A percentile compares a stretch with the other conserved stretches of the same genome.
phyloP scores from a whole-genome alignment of 768 basidiomycete species.

The Gymnopilus dilepis region DNA sequence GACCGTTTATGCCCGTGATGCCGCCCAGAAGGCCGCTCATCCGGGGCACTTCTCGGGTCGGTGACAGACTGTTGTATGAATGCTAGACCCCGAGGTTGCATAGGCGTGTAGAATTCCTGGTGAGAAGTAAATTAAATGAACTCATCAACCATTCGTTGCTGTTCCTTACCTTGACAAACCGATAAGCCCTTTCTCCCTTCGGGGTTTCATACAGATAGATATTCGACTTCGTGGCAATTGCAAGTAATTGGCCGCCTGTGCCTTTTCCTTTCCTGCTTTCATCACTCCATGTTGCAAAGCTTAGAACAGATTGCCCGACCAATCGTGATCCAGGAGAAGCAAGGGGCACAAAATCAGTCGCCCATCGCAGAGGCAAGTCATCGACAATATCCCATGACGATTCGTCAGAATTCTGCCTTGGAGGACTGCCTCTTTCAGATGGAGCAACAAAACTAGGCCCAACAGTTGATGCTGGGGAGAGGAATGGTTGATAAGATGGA shows the following conservation, averaged over 20 bases:
- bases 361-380: constrained; percentile 70
- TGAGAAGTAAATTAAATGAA: neutral
- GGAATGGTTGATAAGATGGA: constrained; percentile 40
- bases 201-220: constrained; percentile 84
- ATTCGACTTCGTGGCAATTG: constrained; percentile 74
- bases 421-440: constrained; percentile 15
- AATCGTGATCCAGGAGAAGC: constrained; percentile 71
- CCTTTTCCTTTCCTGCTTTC: constrained; percentile 50
- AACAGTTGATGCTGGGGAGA: constrained; percentile 31
- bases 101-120: constrained; percentile 85
- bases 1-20: constrained; percentile 46
- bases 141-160: constrained; percentile 8
- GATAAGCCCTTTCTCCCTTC: constrained; percentile 81
- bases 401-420: constrained; percentile 43
- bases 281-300: constrained; percentile 73
- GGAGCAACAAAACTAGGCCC: constrained; percentile 15
- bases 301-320: constrained; percentile 58
- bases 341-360: constrained; percentile 86
- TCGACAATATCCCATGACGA: constrained; percentile 67
- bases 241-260: constrained; percentile 61
- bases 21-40: constrained; percentile 34
- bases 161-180: constrained; percentile 71
- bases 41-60: constrained; percentile 46
- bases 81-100: constrained; percentile 64
- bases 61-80: constrained; percentile 74